phyloP scores from a whole-genome alignment of 495 filamentous ascomycete species.

The Penicillium samsonianum region DNA sequence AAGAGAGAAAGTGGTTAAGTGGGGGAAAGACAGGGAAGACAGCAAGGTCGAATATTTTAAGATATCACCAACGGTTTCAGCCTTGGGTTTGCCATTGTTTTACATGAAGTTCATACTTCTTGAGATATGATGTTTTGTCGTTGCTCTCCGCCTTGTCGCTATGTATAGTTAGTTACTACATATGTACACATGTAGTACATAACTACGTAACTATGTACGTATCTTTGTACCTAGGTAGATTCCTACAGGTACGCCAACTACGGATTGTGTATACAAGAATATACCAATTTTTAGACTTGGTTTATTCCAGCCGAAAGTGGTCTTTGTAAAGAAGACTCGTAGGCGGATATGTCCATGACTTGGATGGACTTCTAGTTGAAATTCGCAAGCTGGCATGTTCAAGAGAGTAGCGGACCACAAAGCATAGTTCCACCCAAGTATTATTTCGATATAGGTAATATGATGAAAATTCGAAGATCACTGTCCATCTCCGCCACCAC shows the following conservation, averaged over 20 bases:
- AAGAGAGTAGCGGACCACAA: not conserved
- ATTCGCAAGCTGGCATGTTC: not conserved
- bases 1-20: not conserved
- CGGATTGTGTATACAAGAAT: not conserved
- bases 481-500: conserved; percentile 41
- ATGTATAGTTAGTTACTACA: too few relatives aligned
- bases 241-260: not conserved
- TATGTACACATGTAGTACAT: too few relatives aligned
- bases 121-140: too few relatives aligned
- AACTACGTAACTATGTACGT: too few relatives aligned
- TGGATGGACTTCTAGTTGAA: not conserved
- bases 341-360: not conserved
- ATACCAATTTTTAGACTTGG: not conserved
- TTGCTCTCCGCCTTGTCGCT: too few relatives aligned
- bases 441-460: conserved; percentile 1
- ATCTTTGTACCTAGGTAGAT: too few relatives aligned
- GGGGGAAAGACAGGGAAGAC: not conserved
- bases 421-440: not conserved
- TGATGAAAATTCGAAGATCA: conserved; percentile 11
- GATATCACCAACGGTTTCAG: too few relatives aligned
- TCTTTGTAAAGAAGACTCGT: not conserved
- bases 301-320: not conserved
- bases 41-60: too few relatives aligned
- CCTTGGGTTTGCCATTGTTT: too few relatives aligned
- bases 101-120: too few relatives aligned